These are phyloP conservation scores for Ogataea pini DNA, from an alignment of 805 yeast genomes.

Conservation along the genomic window DNA sequence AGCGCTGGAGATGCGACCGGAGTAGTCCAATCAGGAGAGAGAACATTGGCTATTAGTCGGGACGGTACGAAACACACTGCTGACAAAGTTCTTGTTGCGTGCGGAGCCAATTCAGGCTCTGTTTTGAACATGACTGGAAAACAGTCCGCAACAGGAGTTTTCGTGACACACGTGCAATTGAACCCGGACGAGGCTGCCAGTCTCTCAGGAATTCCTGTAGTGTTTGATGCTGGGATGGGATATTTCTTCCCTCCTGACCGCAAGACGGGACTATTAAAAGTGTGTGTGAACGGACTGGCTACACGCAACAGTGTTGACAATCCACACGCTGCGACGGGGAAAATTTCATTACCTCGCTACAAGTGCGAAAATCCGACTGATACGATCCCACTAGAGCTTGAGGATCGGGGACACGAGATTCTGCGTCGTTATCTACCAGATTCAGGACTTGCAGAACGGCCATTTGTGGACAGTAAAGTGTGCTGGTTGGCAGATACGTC, in stretches of 20 bases:
- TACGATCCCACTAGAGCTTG: constrained; percentile 39
- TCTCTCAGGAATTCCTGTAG: constrained; percentile 42
- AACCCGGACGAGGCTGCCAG: constrained; percentile 37
- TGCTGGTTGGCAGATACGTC: constrained; percentile 46
- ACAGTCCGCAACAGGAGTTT: constrained; percentile 42
- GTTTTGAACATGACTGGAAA: constrained; percentile 34
- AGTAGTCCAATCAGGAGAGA: constrained; percentile 10
- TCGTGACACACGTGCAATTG: constrained; percentile 41
- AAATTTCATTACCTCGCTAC: constrained; percentile 40
- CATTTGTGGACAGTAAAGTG: constrained; percentile 35
- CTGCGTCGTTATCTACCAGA: constrained; percentile 41
- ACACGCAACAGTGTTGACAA: constrained; percentile 26
- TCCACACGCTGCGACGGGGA: constrained; percentile 20
- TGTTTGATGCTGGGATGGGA: constrained; percentile 47
- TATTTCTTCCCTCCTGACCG: constrained; percentile 53
- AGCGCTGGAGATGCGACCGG: constrained; percentile 29
- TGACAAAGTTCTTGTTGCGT: constrained; percentile 37
- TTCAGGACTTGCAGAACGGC: constrained; percentile 31
- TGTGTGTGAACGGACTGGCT: constrained; percentile 41
- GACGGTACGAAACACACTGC: constrained; percentile 36
- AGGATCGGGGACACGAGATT: constrained; percentile 32
- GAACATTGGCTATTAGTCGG: constrained; percentile 24
- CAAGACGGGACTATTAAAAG: constrained; percentile 37
- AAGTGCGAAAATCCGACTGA: constrained; percentile 34
- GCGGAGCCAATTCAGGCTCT: constrained; percentile 44